Conservation (phyloP, 306 rosid genomes). For the Senna siamea region DNA sequence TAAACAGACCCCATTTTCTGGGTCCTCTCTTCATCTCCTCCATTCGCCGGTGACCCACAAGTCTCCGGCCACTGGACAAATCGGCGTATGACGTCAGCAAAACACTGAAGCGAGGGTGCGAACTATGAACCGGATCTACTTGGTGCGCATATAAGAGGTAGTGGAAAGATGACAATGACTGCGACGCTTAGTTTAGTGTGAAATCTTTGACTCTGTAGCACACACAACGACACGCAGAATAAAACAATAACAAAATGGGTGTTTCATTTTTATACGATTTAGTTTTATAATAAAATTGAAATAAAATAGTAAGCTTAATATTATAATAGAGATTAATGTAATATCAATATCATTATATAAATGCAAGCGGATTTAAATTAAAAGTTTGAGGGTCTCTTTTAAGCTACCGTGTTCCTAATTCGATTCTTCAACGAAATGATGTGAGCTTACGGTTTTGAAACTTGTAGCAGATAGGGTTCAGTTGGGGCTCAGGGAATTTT, state of each 20-base stretch:
- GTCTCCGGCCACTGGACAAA: background rate
- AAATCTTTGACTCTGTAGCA: slow-evolving; percentile 58
- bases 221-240: slow-evolving; percentile 38
- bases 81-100: slow-evolving; percentile 35
- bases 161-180: slow-evolving; percentile 67
- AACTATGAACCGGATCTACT: slow-evolving; percentile 38
- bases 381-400: slow-evolving; percentile 46
- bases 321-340: slow-evolving; percentile 36
- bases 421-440: slow-evolving; percentile 48
- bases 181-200: slow-evolving; percentile 35
- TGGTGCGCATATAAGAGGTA: slow-evolving; percentile 69
- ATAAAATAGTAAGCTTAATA: slow-evolving; percentile 21
- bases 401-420: slow-evolving; percentile 58
- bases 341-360: background rate
- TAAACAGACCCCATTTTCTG: background rate
- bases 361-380: background rate
- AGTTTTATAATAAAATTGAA: background rate
- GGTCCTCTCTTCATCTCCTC: slow-evolving; percentile 1
- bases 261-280: background rate
- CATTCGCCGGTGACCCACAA: slow-evolving; percentile 23
- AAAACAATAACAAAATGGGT: slow-evolving; percentile 34
- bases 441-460: slow-evolving; percentile 42
- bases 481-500: slow-evolving; percentile 16
- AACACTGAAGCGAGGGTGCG: slow-evolving; percentile 2
- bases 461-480: slow-evolving; percentile 8